Conservation (phyloP, 2,329 filamentous ascomycete genomes). For the Albophoma yamanashiensis region DNA sequence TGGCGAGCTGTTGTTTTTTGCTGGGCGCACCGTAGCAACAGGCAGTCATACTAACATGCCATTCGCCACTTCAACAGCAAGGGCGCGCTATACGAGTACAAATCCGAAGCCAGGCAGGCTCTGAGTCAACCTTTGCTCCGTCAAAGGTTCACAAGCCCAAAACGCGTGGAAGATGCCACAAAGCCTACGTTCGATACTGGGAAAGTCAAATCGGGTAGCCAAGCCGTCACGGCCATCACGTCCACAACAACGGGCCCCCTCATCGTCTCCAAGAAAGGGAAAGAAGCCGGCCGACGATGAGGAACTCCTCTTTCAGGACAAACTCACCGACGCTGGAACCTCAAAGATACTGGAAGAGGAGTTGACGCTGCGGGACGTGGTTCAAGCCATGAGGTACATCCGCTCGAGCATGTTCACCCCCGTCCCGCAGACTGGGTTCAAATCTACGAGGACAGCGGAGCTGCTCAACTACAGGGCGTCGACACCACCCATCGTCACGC, state of each 20-base stretch:
- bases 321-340: conserved; percentile 50
- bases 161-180: conserved; percentile 13
- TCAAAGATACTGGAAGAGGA: conserved; percentile 43
- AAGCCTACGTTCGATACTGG: conserved; percentile 26
- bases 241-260: conserved; percentile 6
- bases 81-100: neutral
- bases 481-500: conserved; percentile 53
- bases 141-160: neutral
- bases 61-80: neutral
- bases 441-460: conserved; percentile 50
- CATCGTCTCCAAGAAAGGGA: conserved; percentile 14
- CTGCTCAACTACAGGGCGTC: conserved; percentile 48
- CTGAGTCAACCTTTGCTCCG: neutral
- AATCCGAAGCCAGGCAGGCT: neutral
- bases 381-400: conserved; percentile 55
- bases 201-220: conserved; percentile 22
- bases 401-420: conserved; percentile 51
- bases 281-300: conserved; percentile 12
- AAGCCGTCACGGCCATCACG: conserved; percentile 14
- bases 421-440: conserved; percentile 54
- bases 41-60: neutral
- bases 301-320: conserved; percentile 24
- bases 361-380: conserved; percentile 47
- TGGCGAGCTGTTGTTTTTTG: neutral
- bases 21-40: neutral